Base-by-base conservation (phyloP, 1,284 basidiomycete species). In the Sanguinoderma infundibulare region DNA sequence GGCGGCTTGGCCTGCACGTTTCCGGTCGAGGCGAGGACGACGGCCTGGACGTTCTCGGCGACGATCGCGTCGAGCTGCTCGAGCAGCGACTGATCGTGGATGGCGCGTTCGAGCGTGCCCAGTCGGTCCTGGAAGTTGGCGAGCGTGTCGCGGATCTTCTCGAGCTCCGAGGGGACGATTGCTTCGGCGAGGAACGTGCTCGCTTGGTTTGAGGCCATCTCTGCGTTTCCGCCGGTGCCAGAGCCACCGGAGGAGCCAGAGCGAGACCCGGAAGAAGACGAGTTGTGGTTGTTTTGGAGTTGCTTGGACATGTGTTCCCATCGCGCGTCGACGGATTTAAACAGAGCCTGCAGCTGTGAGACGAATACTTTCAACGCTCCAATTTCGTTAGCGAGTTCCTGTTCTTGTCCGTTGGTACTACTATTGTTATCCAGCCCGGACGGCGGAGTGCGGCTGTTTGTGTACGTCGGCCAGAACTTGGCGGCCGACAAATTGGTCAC, bases 51-150 rank as follows among this genome's bases (percentile, higher is more conserved):
- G 40, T 61, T 66, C 30, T 66, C 61, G 5, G 65, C 61, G 22
- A 67, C 57, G 46, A 64, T 57, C 30, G 53, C 63, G 46, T 67
- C 65, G 30, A 66, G 34, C 47, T 66, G 57, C 32, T 65, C 62
- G 17, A 54, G 40, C 9, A 60, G 36, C 47, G 57, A 40, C 14
- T 64, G 59, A 28, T 35, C 54, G 30, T 57, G 60, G 4, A 61
- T 35, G 34, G 55, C 55, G 42, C 36, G 49, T 54, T 65, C 64
- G 12, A 67, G 36, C 1, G 46, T 39, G 22, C 26, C 47, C 2
- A 69, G 52, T 4, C 62, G 61, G 2, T 59, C 63, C 24, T 63
- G 67, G 55, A 70, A 56, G 6, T 61, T 52, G 1, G 53, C 34
- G 26, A 69, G 39, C 2, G 55, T 39, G 30, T 63, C 56, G 7